Conservation (phyloP, 2,329 filamentous ascomycete genomes). For the Laburnicola sp. region DNA sequence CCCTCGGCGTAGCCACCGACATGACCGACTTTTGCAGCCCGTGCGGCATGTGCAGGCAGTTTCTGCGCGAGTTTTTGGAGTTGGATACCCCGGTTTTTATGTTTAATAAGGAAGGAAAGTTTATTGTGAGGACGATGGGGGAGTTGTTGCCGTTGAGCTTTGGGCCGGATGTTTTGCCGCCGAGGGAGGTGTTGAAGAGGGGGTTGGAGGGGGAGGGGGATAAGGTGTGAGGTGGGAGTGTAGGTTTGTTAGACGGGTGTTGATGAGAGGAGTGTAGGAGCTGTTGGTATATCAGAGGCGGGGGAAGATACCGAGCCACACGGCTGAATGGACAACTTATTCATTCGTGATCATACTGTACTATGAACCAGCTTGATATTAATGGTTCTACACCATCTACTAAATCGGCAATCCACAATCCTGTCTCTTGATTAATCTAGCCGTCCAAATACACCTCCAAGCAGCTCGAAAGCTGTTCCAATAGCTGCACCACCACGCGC, state of each 20-base stretch:
- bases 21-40: slow-evolving; percentile 60
- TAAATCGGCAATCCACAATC: no score
- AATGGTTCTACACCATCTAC: no score
- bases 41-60: slow-evolving; percentile 96
- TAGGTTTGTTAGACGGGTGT: background rate
- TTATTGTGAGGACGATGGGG: slow-evolving; percentile 68
- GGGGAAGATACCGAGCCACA: no score
- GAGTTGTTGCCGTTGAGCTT: slow-evolving; percentile 61
- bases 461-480: no score
- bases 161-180: slow-evolving; percentile 54
- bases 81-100: slow-evolving; percentile 75
- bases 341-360: no score
- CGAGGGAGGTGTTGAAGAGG: slow-evolving; percentile 39
- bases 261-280: background rate
- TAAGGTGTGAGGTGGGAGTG: slow-evolving; percentile 12
- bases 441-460: no score
- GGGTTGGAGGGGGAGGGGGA: slow-evolving; percentile 29
- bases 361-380: no score
- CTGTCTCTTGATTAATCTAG: no score
- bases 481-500: background rate
- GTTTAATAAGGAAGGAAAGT: slow-evolving; percentile 82
- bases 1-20: slow-evolving; percentile 84
- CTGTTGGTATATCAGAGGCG: background rate
- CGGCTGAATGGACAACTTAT: no score
- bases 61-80: slow-evolving; percentile 57